Percentiles rank a stretch among this genome's conserved stretches.
phyloP scores from a whole-genome alignment of 495 filamentous ascomycete species.

The Platismatia glauca region DNA sequence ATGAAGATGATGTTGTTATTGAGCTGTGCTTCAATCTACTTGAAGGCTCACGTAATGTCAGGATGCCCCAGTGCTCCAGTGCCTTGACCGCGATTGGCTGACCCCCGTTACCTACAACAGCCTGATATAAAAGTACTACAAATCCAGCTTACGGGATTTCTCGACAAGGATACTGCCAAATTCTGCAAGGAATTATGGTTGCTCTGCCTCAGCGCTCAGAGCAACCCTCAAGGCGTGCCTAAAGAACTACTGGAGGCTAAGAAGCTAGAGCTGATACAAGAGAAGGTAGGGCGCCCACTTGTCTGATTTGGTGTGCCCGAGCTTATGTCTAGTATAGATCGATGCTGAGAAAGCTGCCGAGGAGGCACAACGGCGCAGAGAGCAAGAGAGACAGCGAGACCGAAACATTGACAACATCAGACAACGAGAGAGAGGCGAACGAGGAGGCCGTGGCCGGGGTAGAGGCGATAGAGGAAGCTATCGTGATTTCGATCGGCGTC shows the following conservation, averaged over 20 bases:
- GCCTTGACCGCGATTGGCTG: slow-evolving; percentile 7
- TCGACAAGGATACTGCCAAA: slow-evolving; percentile 81
- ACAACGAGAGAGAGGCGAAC: slow-evolving; percentile 65
- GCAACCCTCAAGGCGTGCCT: slow-evolving; percentile 80
- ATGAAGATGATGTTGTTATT: slow-evolving; percentile 90
- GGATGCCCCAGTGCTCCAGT: slow-evolving; percentile 28
- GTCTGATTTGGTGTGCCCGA: slow-evolving; percentile 17
- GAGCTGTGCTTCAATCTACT: slow-evolving; percentile 86
- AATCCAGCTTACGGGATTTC: slow-evolving; percentile 85
- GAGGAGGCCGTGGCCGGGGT: slow-evolving; percentile 48
- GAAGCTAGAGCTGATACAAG: slow-evolving; percentile 85
- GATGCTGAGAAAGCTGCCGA: slow-evolving; percentile 78
- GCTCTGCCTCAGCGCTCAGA: slow-evolving; percentile 80
- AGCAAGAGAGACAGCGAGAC: slow-evolving; percentile 51
- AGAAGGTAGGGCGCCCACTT: slow-evolving; percentile 54
- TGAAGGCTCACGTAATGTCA: slow-evolving; percentile 69
- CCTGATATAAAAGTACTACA: slow-evolving; percentile 93
- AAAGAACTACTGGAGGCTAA: slow-evolving; percentile 93
- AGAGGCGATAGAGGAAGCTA: slow-evolving; percentile 42
- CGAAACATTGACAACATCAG: slow-evolving; percentile 56
- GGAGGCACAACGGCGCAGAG: slow-evolving; percentile 58
- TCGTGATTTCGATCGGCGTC: slow-evolving; percentile 40
- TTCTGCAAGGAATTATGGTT: slow-evolving; percentile 96
- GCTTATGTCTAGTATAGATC: slow-evolving; percentile 43
- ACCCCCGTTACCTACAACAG: slow-evolving; percentile 40